Conservation (phyloP, 2,329 filamentous ascomycete species). For the Colletotrichum abscissum region DNA sequence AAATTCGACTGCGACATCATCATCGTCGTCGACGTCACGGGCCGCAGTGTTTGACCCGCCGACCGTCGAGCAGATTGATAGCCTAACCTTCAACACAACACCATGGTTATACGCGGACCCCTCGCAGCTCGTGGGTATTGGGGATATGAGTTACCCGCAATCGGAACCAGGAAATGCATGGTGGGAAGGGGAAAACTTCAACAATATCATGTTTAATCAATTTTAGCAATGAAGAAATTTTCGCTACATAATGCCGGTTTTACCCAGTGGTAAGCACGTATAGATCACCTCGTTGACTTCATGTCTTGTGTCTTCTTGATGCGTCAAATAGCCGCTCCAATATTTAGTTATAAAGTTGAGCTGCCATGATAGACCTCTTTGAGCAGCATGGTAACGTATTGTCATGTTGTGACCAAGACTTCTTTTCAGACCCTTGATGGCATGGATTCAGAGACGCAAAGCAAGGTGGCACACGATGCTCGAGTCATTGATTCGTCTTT, state of each 20-base stretch:
- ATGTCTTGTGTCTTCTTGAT: neutral
- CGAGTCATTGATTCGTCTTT: neutral
- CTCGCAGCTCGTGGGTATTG: slow-evolving; percentile 51
- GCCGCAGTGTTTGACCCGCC: slow-evolving; percentile 43
- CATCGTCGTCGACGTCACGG: neutral
- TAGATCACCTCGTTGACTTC: neutral
- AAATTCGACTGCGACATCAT: neutral
- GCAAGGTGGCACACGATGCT: neutral
- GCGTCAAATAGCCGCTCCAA: neutral
- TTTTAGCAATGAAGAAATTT: slow-evolving; percentile 41
- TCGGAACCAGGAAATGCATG: slow-evolving; percentile 47
- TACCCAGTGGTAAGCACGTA: too few relatives aligned
- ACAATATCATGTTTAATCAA: slow-evolving; percentile 52
- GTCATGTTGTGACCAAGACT: neutral
- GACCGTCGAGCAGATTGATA: slow-evolving; percentile 47
- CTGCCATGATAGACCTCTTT: neutral
- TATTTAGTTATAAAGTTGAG: neutral
- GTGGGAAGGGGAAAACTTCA: slow-evolving; percentile 54
- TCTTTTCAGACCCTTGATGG: neutral
- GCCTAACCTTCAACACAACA: slow-evolving; percentile 52
- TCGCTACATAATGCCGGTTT: neutral
- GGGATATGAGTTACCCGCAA: slow-evolving; percentile 48
- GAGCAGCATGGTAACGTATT: neutral
- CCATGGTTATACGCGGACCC: slow-evolving; percentile 57
- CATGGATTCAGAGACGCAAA: neutral